Evolutionary conservation across 2,329 filamentous ascomycete genomes (phyloP), one percentile per base, ranked within the genome.

Genomic region (Talaromyces islandicus): DNA sequence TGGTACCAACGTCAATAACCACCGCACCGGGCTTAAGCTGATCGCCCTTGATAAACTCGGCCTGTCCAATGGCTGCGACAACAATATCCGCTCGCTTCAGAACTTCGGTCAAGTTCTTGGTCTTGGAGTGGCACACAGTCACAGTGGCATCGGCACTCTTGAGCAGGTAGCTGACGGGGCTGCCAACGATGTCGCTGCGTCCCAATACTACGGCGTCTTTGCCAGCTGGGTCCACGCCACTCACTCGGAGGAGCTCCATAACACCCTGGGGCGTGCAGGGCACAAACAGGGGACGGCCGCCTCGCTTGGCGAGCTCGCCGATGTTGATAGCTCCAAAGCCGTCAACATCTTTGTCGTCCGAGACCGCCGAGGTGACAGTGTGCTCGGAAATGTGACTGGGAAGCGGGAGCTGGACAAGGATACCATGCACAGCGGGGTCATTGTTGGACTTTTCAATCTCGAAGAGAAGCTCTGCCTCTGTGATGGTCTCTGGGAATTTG

Each of bases 221-320:
- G 67, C 94, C 94, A 58, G 84, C 85, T 58, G 94, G 81, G 59
- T 95, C 85, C 46, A 99, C 85, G 7, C 92, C 92, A 21, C 88
- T 86, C 74, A 94, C 90, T 72, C 91, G 78, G 61, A 99, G 81
- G 67, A 99, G 83, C 48, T 90, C 89, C 92, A 99, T 97, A 71
- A 97, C 90, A 70, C 94, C 94, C 80, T 97, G 93, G 57, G 94
- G 94, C 1, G 94, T 99, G 83, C 94, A 99, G 53, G 94, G 94
- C 50, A 90, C 85, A 78, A 99, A 99, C 63, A 91, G 82, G 53
- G 94, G 94, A 66, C 85, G 85, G 51, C 94, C 94, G 56, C 94
- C 93, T 68, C 92, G 88, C 84, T 99, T 99, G 69, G 94, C 92
- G 68, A 99, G 84, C 80, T 97, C 93, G 65, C 94, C 94, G 72